Base-by-base conservation (phyloP, 1,284 basidiomycete genomes). In the Boletellus deceptivus region DNA sequence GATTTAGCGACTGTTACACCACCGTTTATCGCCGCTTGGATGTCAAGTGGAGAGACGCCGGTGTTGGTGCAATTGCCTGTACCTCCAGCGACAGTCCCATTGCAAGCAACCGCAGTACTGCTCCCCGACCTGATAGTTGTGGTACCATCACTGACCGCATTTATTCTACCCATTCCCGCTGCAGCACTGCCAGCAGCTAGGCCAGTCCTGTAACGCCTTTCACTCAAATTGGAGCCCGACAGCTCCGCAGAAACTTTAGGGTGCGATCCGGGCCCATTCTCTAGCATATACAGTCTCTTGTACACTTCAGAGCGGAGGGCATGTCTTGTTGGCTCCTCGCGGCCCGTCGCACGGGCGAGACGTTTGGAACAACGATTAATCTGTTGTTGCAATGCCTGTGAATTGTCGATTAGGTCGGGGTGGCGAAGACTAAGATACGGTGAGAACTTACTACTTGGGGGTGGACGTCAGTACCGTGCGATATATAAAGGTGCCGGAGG, bases 261-360 rank as follows among this genome's bases (percentile, higher is more conserved):
- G 38, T 46, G 58, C n/a, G 57, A 52, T 13, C 53, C 57, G 1
- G 56, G 55, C 8, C 48, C 55, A 13, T 69, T 66, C 55, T 73
- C 72, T 22, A 76, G 50, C 36, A 72, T 41, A 55, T 73, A 70
- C 55, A 82, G 64, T 49, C 86, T 82, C 63, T 78, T 82, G 52
- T 74, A 70, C 47, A 90, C 67, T 50, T 75, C 78, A 16, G 65
- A 70, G 35, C 71, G 70, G 45, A 89, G 74, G 20, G 77, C 73
- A 27, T 73, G 69, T 35, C 73, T 71, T 24, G 77, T 71, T 3
- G 83, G 84, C 9, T 64, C 73, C 14, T 70, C 69, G 40, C 77
- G 78, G 17, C 84, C 81, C 8, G 78, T 80, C 82, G 91, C 86
- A 49, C 76, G 82, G 5, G 87, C 86, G 50, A 83, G 73, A 50